Conservation (phyloP, 1,284 basidiomycete species). For the Malassezia pachydermatis region DNA sequence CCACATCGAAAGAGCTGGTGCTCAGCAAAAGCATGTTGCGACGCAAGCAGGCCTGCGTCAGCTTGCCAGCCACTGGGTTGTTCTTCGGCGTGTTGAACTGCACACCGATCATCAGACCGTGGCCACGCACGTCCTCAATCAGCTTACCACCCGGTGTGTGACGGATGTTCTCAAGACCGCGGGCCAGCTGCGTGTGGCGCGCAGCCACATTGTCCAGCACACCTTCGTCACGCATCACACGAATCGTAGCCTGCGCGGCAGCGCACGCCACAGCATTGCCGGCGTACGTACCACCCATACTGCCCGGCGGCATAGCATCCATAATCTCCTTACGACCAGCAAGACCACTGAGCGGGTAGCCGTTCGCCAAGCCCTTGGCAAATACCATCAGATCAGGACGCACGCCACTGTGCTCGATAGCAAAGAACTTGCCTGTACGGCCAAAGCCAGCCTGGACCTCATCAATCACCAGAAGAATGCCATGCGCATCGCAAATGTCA, state of each 20-base stretch:
- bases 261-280: constrained; percentile 43
- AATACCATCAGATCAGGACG: constrained; percentile 76
- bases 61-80: constrained; percentile 27
- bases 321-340: constrained; percentile 72
- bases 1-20: constrained; percentile 38
- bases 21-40: constrained; percentile 39
- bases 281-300: constrained; percentile 56
- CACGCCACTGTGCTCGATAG: constrained; percentile 60
- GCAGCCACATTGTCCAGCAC: constrained; percentile 40
- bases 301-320: constrained; percentile 66
- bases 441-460: constrained; percentile 71
- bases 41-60: constrained; percentile 33
- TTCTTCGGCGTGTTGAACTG: constrained; percentile 25
- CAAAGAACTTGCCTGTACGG: constrained; percentile 70
- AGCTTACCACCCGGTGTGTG: constrained; percentile 24
- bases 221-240: constrained; percentile 33
- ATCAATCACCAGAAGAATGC: constrained; percentile 54
- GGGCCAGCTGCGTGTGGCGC: constrained; percentile 33
- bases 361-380: constrained; percentile 89
- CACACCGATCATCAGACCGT: constrained; percentile 42
- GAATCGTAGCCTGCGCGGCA: constrained; percentile 32
- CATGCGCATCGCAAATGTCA: constrained; percentile 73
- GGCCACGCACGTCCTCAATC: constrained; percentile 42
- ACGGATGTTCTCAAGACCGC: constrained; percentile 24
- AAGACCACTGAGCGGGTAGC: constrained; percentile 82